Percentiles rank a stretch among this genome's conserved stretches.
Evolutionary conservation across 148 eudicot species (phyloP).

Genomic region (Drosera capensis): DNA sequence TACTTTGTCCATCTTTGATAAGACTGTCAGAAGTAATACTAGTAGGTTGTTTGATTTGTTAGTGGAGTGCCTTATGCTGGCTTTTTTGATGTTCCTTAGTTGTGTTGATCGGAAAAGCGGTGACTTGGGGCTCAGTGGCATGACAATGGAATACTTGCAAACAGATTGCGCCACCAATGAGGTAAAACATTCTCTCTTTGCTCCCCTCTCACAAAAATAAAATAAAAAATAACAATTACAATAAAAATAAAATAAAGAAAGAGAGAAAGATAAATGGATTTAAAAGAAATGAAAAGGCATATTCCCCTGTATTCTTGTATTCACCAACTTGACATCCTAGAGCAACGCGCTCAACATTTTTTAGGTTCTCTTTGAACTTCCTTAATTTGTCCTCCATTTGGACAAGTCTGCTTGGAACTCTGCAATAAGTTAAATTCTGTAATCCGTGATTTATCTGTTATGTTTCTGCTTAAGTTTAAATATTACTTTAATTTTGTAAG

Average conservation of each 20-base stretch:
- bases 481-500: background rate
- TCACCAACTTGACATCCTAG: no score
- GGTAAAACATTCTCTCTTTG: conserved; percentile 18
- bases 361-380: no score
- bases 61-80: background rate
- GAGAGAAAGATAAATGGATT: no score
- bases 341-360: no score
- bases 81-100: conserved; percentile 14
- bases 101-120: conserved; percentile 95
- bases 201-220: background rate
- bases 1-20: background rate
- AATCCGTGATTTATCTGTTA: no score
- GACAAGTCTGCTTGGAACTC: no score
- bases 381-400: no score
- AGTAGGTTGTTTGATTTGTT: background rate
- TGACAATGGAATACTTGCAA: conserved; percentile 79
- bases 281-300: no score
- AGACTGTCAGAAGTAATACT: background rate
- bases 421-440: no score
- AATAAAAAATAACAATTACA: no score
- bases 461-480: no score
- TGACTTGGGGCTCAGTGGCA: conserved; percentile 94
- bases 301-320: background rate
- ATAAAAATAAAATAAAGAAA: no score
- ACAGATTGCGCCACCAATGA: conserved; percentile 81